Evolutionary conservation across 2,329 filamentous ascomycete species (phyloP).

Genomic region (Fusarium sp.): DNA sequence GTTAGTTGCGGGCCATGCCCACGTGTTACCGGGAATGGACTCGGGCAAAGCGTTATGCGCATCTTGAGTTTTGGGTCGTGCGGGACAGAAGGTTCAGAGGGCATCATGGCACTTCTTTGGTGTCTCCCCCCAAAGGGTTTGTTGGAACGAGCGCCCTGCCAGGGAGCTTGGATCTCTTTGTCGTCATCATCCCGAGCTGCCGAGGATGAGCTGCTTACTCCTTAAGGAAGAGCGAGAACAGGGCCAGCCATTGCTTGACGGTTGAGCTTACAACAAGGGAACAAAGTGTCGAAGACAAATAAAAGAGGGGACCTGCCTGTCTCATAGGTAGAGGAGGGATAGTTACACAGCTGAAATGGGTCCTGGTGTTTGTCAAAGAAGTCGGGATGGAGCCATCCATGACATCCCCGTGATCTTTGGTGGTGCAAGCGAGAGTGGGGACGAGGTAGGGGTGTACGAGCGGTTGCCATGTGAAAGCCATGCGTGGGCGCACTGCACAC

Average conservation of each 20-base stretch:
- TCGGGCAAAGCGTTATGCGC: not conserved
- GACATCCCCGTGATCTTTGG: not conserved
- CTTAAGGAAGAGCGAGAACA: not conserved
- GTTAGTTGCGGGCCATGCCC: not conserved
- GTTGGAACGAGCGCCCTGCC: not conserved
- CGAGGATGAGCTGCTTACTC: not conserved
- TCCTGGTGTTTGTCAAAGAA: not conserved
- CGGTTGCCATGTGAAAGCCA: constrained; percentile 14
- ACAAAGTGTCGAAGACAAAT: not conserved
- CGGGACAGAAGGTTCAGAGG: not conserved
- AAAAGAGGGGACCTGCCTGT: not conserved
- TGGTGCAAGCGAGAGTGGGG: not conserved
- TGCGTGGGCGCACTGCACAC: constrained; percentile 6
- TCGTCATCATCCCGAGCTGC: not conserved
- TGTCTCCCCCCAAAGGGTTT: not conserved
- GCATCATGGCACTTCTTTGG: not conserved
- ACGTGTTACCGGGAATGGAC: not conserved
- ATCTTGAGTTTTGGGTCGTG: not conserved
- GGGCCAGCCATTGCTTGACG: not conserved
- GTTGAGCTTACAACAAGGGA: not conserved
- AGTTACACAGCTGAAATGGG: not conserved
- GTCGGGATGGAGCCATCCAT: not conserved
- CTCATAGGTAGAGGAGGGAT: not conserved
- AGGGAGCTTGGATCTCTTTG: constrained; percentile 5
- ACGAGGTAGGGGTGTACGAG: constrained; percentile 15